Conservation (phyloP, 257 asterid species). For the Hygrophila difformis region DNA sequence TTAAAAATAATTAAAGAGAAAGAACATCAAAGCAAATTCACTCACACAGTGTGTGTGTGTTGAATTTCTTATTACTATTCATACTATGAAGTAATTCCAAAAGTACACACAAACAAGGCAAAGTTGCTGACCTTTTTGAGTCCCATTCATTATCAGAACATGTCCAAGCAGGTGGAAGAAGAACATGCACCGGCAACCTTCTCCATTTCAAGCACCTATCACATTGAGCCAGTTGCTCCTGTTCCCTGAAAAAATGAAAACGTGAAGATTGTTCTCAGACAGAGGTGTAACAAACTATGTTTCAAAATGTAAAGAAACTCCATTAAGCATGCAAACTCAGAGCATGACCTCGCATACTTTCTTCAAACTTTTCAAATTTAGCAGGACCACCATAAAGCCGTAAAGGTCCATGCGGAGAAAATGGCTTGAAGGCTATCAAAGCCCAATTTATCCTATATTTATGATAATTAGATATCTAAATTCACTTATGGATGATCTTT, state of each 20-base stretch:
- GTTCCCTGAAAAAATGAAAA: constrained; percentile 43
- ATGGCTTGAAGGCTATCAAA: background rate
- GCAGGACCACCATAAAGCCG: too few relatives aligned
- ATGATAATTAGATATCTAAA: too few relatives aligned
- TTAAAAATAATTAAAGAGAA: too few relatives aligned
- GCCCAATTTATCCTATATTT: background rate
- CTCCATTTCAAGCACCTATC: constrained; percentile 86
- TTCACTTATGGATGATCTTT: too few relatives aligned
- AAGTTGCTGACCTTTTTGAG: constrained; percentile 42
- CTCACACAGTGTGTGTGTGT: too few relatives aligned
- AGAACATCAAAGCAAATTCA: too few relatives aligned
- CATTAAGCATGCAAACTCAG: background rate
- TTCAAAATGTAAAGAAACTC: background rate
- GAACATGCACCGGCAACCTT: constrained; percentile 56
- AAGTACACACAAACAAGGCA: too few relatives aligned
- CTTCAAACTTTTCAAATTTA: background rate
- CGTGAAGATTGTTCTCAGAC: too few relatives aligned
- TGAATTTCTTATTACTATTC: too few relatives aligned
- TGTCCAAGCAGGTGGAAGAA: constrained; percentile 71
- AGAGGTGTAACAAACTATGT: too few relatives aligned
- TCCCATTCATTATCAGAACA: constrained; percentile 73
- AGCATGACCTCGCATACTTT: background rate
- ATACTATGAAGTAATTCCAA: too few relatives aligned
- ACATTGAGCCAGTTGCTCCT: constrained; percentile 85
- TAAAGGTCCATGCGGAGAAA: background rate